Conservation (phyloP, 2,329 filamentous ascomycete species). For the Fusarium dimerum region DNA sequence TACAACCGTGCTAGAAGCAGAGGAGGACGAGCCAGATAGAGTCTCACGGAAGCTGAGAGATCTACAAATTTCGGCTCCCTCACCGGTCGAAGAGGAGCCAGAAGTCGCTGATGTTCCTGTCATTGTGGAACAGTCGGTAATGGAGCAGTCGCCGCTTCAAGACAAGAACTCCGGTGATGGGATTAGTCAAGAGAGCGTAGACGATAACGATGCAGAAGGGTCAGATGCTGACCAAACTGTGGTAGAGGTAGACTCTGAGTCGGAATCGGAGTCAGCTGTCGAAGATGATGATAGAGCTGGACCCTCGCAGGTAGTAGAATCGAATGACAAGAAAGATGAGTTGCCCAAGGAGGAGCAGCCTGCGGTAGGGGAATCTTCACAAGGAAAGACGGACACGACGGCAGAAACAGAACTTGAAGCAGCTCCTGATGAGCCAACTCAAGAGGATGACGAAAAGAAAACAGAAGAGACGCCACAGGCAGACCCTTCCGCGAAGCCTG, state of each 20-base stretch:
- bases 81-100: constrained; percentile 59
- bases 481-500: background rate
- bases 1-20: constrained; percentile 78
- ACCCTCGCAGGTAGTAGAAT: constrained; percentile 16
- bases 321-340: constrained; percentile 15
- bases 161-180: background rate
- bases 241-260: constrained; percentile 23
- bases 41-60: constrained; percentile 47
- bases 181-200: constrained; percentile 11
- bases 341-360: constrained; percentile 12
- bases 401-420: background rate
- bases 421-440: background rate
- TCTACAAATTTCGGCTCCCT: constrained; percentile 50
- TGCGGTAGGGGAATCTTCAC: background rate
- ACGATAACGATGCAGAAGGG: constrained; percentile 8
- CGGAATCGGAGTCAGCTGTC: constrained; percentile 20
- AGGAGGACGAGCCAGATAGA: constrained; percentile 67
- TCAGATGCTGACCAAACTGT: constrained; percentile 29
- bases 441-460: constrained; percentile 12
- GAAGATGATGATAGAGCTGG: constrained; percentile 4
- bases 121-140: constrained; percentile 41
- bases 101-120: constrained; percentile 44
- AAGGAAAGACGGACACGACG: constrained; percentile 7
- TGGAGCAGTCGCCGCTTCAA: constrained; percentile 16
- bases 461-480: constrained; percentile 2